Evolutionary conservation across 2,329 filamentous ascomycete genomes (phyloP).

Genomic region (Metarhizium humberi): DNA sequence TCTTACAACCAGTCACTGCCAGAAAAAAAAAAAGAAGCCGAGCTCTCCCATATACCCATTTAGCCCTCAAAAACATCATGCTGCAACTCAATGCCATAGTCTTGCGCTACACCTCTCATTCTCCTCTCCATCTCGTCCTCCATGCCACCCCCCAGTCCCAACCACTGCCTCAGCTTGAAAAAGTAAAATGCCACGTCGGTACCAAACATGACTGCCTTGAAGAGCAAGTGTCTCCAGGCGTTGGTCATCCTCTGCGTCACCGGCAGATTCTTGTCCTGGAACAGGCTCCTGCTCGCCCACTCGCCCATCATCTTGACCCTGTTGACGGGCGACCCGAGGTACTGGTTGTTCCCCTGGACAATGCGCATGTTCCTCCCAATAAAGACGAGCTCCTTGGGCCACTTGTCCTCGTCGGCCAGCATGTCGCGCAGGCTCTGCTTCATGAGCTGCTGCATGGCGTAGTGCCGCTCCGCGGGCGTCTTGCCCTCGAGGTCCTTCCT

Average conservation of each 20-base stretch:
- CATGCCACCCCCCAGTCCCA: slow-evolving; percentile 76
- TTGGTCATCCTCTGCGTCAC: slow-evolving; percentile 55
- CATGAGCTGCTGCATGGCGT: slow-evolving; percentile 81
- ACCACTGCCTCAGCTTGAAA: slow-evolving; percentile 64
- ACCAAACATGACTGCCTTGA: slow-evolving; percentile 64
- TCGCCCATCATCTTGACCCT: slow-evolving; percentile 86
- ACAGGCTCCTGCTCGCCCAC: slow-evolving; percentile 81
- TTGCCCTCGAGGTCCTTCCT: slow-evolving; percentile 52
- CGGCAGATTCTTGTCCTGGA: slow-evolving; percentile 59
- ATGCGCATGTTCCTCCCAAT: slow-evolving; percentile 88
- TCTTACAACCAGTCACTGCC: background rate
- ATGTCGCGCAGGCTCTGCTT: slow-evolving; percentile 60
- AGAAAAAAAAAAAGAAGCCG: no score
- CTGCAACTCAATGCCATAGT: slow-evolving; percentile 85
- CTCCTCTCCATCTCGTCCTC: slow-evolving; percentile 86
- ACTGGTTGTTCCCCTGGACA: slow-evolving; percentile 89
- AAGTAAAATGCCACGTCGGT: slow-evolving; percentile 80
- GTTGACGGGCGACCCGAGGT: slow-evolving; percentile 81
- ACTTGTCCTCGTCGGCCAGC: slow-evolving; percentile 75
- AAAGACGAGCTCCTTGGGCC: slow-evolving; percentile 85
- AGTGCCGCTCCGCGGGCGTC: slow-evolving; percentile 64
- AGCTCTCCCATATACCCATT: background rate
- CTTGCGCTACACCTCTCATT: slow-evolving; percentile 81
- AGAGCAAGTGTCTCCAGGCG: slow-evolving; percentile 71
- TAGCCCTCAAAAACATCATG: slow-evolving; percentile 82